Evolutionary conservation across 441 rosid species (phyloP).

Genomic region (Flueggea neowawraea): DNA sequence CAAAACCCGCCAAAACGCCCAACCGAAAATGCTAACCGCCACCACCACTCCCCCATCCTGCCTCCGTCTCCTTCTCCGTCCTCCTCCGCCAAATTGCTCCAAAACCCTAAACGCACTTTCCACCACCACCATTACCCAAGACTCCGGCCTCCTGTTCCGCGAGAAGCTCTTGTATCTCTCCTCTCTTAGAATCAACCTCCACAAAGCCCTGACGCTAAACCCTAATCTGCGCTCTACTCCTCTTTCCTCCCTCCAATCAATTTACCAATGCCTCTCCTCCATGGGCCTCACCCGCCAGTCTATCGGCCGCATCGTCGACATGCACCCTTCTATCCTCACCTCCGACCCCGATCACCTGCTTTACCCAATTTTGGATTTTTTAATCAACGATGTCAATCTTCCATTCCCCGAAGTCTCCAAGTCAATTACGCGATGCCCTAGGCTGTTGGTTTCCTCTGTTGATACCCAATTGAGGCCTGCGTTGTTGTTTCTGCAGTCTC

Average conservation of each 20-base stretch:
- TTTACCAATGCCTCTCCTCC: conserved; percentile 52
- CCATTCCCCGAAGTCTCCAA: conserved; percentile 40
- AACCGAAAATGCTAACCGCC: background rate
- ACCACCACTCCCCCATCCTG: too few species aligned
- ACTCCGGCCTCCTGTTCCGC: conserved; percentile 64
- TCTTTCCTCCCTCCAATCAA: conserved; percentile 57
- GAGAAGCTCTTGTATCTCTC: conserved; percentile 65
- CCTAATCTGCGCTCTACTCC: conserved; percentile 64
- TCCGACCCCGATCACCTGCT: conserved; percentile 48
- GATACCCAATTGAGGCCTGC: conserved; percentile 52
- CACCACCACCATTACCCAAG: conserved; percentile 20
- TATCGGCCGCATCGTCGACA: conserved; percentile 72
- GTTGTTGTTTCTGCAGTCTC: conserved; percentile 37
- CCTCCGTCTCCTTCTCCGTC: background rate
- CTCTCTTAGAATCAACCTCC: conserved; percentile 56
- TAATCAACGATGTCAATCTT: conserved; percentile 50
- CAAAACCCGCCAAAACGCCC: background rate
- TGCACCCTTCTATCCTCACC: conserved; percentile 58
- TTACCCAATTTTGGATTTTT: conserved; percentile 57
- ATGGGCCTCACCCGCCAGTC: conserved; percentile 59
- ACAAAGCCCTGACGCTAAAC: conserved; percentile 58
- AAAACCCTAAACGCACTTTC: background rate
- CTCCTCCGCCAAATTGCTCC: conserved; percentile 1
- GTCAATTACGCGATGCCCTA: conserved; percentile 67
- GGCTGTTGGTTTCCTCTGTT: conserved; percentile 50